Evolutionary conservation across 2,329 filamentous ascomycete genomes (phyloP).

Genomic region (Cordyceps farinosa): DNA sequence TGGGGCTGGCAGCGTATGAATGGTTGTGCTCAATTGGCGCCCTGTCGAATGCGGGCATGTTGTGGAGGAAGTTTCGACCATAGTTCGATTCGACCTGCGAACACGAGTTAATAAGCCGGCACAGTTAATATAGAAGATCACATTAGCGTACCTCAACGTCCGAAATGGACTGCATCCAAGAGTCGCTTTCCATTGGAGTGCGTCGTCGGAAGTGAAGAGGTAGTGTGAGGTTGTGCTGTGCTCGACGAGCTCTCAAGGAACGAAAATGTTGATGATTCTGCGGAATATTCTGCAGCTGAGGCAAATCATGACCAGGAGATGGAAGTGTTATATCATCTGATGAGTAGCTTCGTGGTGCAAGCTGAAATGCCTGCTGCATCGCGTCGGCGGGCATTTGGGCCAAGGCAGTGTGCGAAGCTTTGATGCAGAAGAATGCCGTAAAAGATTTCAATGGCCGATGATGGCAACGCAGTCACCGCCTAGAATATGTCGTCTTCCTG

Average conservation of each 20-base stretch:
- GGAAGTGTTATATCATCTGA: background rate
- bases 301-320: background rate
- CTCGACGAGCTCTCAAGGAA: constrained; percentile 22
- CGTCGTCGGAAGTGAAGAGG: constrained; percentile 6
- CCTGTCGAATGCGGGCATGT: background rate
- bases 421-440: background rate
- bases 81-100: background rate
- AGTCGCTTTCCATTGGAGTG: constrained; percentile 19
- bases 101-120: background rate
- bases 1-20: background rate
- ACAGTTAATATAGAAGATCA: background rate
- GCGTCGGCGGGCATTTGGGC: background rate
- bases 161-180: constrained; percentile 20
- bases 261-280: background rate
- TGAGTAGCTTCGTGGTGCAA: background rate
- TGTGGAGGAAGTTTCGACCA: background rate
- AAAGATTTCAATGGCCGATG: background rate
- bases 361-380: background rate
- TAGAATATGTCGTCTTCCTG: background rate
- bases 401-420: background rate
- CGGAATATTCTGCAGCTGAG: background rate
- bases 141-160: constrained; percentile 20
- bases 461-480: background rate
- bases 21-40: background rate
- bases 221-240: background rate